These are phyloP conservation scores for Chlamydomonas schloesseri DNA, from an alignment of 139 green algal genomes.

Conservation along the genomic window DNA sequence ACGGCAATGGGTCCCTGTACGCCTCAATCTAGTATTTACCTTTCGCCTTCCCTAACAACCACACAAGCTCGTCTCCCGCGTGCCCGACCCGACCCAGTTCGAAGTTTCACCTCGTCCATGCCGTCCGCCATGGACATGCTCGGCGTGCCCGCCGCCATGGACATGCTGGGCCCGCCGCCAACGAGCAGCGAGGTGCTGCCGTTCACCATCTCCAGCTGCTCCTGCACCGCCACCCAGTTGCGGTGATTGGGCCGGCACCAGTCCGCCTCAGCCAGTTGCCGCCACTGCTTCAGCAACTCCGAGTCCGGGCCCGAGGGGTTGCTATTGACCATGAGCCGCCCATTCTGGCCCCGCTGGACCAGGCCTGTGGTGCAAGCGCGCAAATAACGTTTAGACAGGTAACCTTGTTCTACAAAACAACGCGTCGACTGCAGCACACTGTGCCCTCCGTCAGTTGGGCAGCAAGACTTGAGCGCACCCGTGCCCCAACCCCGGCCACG, in stretches of 20 bases:
- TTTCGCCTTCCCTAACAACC: too few relatives aligned
- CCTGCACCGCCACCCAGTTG: constrained; percentile 61
- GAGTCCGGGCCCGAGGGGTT: constrained; percentile 23
- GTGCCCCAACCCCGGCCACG: too few relatives aligned
- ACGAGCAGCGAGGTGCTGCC: constrained; percentile 13
- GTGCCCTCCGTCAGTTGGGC: too few relatives aligned
- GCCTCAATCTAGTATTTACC: too few relatives aligned
- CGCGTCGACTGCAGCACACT: too few relatives aligned
- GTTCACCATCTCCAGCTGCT: constrained; percentile 47
- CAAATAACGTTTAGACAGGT: too few relatives aligned
- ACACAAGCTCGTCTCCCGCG: too few relatives aligned
- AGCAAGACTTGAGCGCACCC: background rate
- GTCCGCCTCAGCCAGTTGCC: constrained; percentile 36
- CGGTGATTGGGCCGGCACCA: constrained; percentile 54
- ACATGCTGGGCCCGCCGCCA: constrained; percentile 20
- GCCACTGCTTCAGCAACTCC: constrained; percentile 50
- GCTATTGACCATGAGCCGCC: constrained; percentile 42
- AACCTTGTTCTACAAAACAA: too few relatives aligned
- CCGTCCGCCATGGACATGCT: constrained; percentile 27
- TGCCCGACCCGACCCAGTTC: too few relatives aligned
- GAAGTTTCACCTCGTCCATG: constrained; percentile 15
- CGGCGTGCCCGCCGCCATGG: background rate
- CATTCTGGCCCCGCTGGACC: constrained; percentile 15
- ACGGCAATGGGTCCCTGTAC: too few relatives aligned
- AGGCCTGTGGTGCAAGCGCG: constrained; percentile 18